Percentiles rank a stretch among this genome's conserved stretches.
Evolutionary conservation across 1,284 basidiomycete species (phyloP).

Genomic region (Malassezia restricta): DNA sequence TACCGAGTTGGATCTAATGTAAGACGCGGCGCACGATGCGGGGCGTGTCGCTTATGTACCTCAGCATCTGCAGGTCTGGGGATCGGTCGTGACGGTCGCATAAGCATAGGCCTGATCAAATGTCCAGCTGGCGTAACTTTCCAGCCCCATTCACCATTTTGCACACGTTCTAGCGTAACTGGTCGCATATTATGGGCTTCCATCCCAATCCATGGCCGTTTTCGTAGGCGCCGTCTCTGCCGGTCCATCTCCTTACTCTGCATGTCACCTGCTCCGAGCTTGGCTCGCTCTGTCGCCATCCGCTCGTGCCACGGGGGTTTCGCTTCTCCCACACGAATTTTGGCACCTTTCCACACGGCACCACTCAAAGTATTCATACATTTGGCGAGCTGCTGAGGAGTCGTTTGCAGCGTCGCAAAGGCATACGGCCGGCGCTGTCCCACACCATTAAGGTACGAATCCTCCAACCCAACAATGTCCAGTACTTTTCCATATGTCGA

Average conservation of each 20-base stretch:
- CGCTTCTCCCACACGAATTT: constrained; percentile 33
- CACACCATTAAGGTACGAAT: constrained; percentile 19
- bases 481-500: constrained; percentile 29
- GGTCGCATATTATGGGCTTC: constrained; percentile 22
- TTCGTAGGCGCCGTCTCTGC: constrained; percentile 16
- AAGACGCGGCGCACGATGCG: constrained; percentile 22
- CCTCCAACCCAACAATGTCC: constrained; percentile 22
- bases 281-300: constrained; percentile 2
- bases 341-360: constrained; percentile 39
- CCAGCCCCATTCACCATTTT: constrained; percentile 39
- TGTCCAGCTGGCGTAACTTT: constrained; percentile 36
- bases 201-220: constrained; percentile 24
- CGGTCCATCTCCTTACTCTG: background rate
- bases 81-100: constrained; percentile 31
- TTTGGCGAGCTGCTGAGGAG: constrained; percentile 18
- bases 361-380: constrained; percentile 30
- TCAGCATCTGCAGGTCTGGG: constrained; percentile 16
- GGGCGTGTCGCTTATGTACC: background rate
- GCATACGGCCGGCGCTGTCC: constrained; percentile 23
- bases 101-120: constrained; percentile 33
- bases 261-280: background rate
- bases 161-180: constrained; percentile 20
- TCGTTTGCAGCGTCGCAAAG: constrained; percentile 28
- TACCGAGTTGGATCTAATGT: constrained; percentile 41
- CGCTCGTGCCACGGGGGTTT: constrained; percentile 20